Conservation (phyloP, 768 basidiomycete species). For the Leccinum barrowsii region DNA sequence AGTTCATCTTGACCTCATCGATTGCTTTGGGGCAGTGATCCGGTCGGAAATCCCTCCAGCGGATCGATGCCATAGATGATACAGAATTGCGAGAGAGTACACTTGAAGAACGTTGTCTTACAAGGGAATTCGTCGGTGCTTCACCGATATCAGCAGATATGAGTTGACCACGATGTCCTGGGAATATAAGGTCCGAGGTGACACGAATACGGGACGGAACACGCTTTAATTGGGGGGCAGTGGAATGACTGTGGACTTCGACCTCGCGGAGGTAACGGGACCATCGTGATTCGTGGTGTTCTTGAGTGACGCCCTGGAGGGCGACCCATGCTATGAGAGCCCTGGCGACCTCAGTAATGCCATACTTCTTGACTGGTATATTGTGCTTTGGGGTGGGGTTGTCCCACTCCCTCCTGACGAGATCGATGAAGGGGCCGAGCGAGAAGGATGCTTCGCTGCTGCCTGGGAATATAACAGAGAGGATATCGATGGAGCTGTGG, state of each 20-base stretch:
- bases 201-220: conserved; percentile 61
- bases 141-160: conserved; percentile 82
- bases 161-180: conserved; percentile 65
- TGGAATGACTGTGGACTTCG: conserved; percentile 48
- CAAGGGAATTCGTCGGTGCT: conserved; percentile 33
- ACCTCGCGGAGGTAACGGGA: conserved; percentile 64
- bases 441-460: conserved; percentile 81
- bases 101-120: conserved; percentile 30
- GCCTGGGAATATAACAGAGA: conserved; percentile 69
- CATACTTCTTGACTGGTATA: conserved; percentile 57
- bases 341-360: conserved; percentile 60
- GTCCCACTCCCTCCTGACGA: conserved; percentile 78
- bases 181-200: conserved; percentile 68
- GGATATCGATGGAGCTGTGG: conserved; percentile 69
- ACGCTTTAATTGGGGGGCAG: conserved; percentile 30
- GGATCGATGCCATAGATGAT: conserved; percentile 26
- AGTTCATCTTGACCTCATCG: conserved; percentile 58
- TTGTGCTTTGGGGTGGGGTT: conserved; percentile 48
- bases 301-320: conserved; percentile 75
- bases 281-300: conserved; percentile 76
- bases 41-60: conserved; percentile 22
- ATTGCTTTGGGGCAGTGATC: conserved; percentile 31
- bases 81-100: conserved; percentile 25
- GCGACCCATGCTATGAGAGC: conserved; percentile 80
- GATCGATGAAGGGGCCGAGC: conserved; percentile 70